Base-by-base conservation (phyloP, 192 early-diverging fungal genomes). In the Nowakowskiella sp. region DNA sequence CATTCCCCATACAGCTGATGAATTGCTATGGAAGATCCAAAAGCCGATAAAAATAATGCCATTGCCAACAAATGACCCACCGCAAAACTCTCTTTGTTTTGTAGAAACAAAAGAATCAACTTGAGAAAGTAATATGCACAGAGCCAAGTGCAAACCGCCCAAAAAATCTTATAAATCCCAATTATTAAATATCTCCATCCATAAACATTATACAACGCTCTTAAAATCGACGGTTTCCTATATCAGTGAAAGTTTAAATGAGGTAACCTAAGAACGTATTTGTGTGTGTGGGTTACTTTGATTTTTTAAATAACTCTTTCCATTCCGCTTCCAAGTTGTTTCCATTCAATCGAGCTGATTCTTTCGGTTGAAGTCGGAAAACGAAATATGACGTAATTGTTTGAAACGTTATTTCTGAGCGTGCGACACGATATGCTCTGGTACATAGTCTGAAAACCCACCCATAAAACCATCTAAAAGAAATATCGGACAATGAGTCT, bases 111-210 rank as follows among this genome's bases (percentile, higher is more conserved):
- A 3, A 51, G 27, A 16, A 13, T 48, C 3, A 54, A 26, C 4
- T 55, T 64, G 21, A 78, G 50, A 21, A 84, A 60, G 56, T 72
- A 82, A 53, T 76, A 85, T 1, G 79, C 58, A 34, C 77, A 73
- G 10, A 77, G 60, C 53, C 80, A 85, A 2, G 76, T 80, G 43
- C 79, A 81, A 49, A 76, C 49, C 25, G 72, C 71, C 76, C 79
- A 85, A 16, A 74, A 61, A 4, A 84, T 24, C 44, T 81, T 82
- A 62, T 77, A 84, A 32, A 74, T 49, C 9, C 74, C 82, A 10
- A 84, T 62, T 42, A 73, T 42, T 9, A 67, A 51, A 45, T 84
- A 84, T 5, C 68, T 68, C 23, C 47, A 44, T 19, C 74, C 74
- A 65, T 74, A 84, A n/a, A 68, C 67, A 27, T 50, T 55, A 30